Evolutionary conservation across 177 flowering plant species (phyloP).

Genomic region (Vitis hybrid): DNA sequence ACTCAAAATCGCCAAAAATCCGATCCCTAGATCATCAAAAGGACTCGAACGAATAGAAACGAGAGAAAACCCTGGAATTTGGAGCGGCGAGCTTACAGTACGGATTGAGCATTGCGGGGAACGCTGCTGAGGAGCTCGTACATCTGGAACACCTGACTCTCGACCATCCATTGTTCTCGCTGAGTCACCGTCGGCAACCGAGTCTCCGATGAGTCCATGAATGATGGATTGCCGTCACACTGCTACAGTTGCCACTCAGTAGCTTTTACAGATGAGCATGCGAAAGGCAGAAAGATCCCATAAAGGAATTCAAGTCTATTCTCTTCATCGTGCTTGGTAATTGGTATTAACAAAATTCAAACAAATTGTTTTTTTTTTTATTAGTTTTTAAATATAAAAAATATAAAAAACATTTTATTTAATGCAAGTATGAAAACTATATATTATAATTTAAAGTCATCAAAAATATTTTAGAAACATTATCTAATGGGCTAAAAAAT

Average conservation of each 20-base stretch:
- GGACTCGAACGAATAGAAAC: background rate
- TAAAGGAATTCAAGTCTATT: too few relatives aligned
- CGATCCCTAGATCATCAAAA: background rate
- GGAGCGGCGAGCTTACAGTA: constrained; percentile 24
- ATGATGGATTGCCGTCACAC: background rate
- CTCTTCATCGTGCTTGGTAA: too few relatives aligned
- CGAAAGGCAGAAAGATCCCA: too few relatives aligned
- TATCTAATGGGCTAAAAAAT: too few relatives aligned
- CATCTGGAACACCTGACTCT: constrained; percentile 36
- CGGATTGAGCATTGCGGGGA: constrained; percentile 32
- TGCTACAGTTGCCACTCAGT: background rate
- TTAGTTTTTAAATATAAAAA: too few relatives aligned
- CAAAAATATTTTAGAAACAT: too few relatives aligned
- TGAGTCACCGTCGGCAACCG: constrained; percentile 34
- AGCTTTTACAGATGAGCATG: background rate
- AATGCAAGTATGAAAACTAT: too few relatives aligned
- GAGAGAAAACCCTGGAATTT: constrained; percentile 10
- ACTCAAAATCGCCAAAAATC: background rate
- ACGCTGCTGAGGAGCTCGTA: constrained; percentile 28
- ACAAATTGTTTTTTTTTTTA: too few relatives aligned
- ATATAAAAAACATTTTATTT: too few relatives aligned
- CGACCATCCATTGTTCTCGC: constrained; percentile 46
- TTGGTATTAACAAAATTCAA: too few relatives aligned
- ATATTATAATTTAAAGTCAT: too few relatives aligned
- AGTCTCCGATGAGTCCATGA: constrained; percentile 12